Base-by-base conservation (phyloP, 768 basidiomycete genomes). In the Filobasidium wieringae region DNA sequence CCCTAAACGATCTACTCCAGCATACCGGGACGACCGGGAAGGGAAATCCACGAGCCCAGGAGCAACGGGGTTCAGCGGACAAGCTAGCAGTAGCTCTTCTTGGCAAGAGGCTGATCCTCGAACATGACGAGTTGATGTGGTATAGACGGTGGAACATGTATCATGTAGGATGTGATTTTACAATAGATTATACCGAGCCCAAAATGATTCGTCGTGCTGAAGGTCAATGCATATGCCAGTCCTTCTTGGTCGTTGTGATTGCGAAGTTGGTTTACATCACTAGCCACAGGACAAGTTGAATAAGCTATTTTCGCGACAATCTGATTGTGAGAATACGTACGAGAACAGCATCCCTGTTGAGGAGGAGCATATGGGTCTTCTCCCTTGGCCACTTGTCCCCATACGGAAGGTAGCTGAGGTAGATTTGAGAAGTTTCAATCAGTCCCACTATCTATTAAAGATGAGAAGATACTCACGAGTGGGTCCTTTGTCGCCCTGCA, bases 281-380 rank as follows among this genome's bases (percentile, higher is more conserved):
- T n/a, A n/a, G n/a, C n/a, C n/a, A n/a, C n/a, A n/a, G n/a, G n/a
- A n/a, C n/a, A n/a, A n/a, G n/a, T n/a, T n/a, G n/a, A n/a, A n/a
- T n/a, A n/a, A n/a, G n/a, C n/a, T n/a, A n/a, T n/a, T n/a, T n/a
- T n/a, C n/a, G n/a, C n/a, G n/a, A n/a, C n/a, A n/a, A n/a, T n/a
- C n/a, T n/a, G n/a, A n/a, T n/a, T n/a, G n/a, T n/a, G n/a, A n/a
- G n/a, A n/a, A n/a, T n/a, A n/a, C n/a, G n/a, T n/a, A 59, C 58
- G 27, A 30, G 60, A 58, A 60, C 75, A 75, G 57, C 75, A 74
- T 12, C 72, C 79, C 67, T 81, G 68, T 51, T 78, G 75, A 70
- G 82, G 82, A 54, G 85, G 86, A 26, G 85, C 85, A 68, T 90
- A 97, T 49, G 93, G 93, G 71, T 99, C 93, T 59, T 93, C 88